Percentiles rank a stretch among this genome's conserved stretches.
These are phyloP conservation scores for Microbotryum intermedium DNA, from an alignment of 1,284 basidiomycete genomes.

Conservation along the genomic window DNA sequence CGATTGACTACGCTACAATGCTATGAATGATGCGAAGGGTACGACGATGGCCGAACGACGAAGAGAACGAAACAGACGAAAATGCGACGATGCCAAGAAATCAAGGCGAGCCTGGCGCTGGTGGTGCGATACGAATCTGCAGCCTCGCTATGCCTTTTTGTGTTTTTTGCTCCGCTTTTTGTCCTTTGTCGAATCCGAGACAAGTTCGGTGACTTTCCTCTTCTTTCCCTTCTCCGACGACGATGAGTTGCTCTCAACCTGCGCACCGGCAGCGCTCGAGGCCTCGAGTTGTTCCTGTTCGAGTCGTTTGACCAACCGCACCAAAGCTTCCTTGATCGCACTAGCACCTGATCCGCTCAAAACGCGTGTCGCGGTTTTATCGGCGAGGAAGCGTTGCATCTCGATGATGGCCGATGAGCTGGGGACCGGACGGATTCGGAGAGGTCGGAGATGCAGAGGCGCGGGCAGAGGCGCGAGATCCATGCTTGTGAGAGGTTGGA, in stretches of 20 bases:
- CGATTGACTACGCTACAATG: too few relatives aligned
- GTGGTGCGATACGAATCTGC: too few relatives aligned
- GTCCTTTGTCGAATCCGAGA: neutral
- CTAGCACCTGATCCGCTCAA: constrained; percentile 5
- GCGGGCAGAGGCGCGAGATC: constrained; percentile 13
- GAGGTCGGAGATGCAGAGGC: constrained; percentile 13
- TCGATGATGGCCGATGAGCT: neutral
- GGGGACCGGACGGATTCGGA: neutral
- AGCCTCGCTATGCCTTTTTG: neutral
- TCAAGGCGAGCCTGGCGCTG: neutral
- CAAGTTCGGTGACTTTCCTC: neutral
- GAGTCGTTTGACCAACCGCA: constrained; percentile 12
- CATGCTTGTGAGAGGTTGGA: too few relatives aligned
- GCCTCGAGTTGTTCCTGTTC: constrained; percentile 4
- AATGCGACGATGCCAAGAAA: neutral
- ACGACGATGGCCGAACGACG: too few relatives aligned
- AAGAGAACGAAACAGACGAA: too few relatives aligned
- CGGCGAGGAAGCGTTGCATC: constrained; percentile 9
- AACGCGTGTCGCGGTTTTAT: constrained; percentile 2
- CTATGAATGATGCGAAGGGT: too few relatives aligned
- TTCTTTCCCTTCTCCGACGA: neutral
- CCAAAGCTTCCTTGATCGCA: constrained; percentile 10
- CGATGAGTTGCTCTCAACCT: too few relatives aligned
- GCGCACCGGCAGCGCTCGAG: neutral
- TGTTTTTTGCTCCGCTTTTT: constrained; percentile 21